Evolutionary conservation across 1,284 basidiomycete species (phyloP).

Genomic region (Phenoliferia sp.): DNA sequence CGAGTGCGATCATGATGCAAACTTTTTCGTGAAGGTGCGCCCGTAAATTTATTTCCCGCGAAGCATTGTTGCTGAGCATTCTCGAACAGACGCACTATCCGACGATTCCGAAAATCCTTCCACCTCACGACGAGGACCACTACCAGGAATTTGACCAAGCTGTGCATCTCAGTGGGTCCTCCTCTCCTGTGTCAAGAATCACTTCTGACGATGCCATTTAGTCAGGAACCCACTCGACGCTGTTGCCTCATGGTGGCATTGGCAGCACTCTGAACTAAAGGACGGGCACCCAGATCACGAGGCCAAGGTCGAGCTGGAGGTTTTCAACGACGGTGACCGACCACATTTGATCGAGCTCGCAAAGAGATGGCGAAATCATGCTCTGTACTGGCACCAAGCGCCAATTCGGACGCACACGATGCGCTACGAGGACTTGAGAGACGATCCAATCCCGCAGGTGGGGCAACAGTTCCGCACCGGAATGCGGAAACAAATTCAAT

Average conservation of each 20-base stretch:
- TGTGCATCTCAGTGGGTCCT: slow-evolving; percentile 13
- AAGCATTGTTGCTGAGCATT: background rate
- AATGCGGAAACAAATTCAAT: background rate
- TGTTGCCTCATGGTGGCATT: slow-evolving; percentile 23
- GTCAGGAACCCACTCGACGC: slow-evolving; percentile 33
- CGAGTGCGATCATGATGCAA: slow-evolving; percentile 25
- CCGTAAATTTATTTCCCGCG: background rate
- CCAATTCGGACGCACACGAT: slow-evolving; percentile 16
- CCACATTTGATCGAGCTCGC: slow-evolving; percentile 16
- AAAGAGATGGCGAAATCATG: slow-evolving; percentile 6
- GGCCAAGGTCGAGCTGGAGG: background rate
- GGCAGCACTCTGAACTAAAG: slow-evolving; percentile 7
- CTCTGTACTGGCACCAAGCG: slow-evolving; percentile 30
- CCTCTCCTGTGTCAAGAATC: background rate
- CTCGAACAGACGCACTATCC: slow-evolving; percentile 17
- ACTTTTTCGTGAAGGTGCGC: slow-evolving; percentile 30
- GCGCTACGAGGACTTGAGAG: slow-evolving; percentile 20
- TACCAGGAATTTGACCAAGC: slow-evolving; percentile 21
- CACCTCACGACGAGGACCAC: background rate
- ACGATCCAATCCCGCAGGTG: slow-evolving; percentile 17
- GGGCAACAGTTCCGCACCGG: background rate
- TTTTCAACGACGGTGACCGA: slow-evolving; percentile 16
- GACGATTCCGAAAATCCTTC: slow-evolving; percentile 1
- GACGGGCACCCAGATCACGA: slow-evolving; percentile 19
- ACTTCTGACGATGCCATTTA: background rate